Conservation (phyloP, 495 filamentous ascomycete species). For the Hyaloscypha variabilis region DNA sequence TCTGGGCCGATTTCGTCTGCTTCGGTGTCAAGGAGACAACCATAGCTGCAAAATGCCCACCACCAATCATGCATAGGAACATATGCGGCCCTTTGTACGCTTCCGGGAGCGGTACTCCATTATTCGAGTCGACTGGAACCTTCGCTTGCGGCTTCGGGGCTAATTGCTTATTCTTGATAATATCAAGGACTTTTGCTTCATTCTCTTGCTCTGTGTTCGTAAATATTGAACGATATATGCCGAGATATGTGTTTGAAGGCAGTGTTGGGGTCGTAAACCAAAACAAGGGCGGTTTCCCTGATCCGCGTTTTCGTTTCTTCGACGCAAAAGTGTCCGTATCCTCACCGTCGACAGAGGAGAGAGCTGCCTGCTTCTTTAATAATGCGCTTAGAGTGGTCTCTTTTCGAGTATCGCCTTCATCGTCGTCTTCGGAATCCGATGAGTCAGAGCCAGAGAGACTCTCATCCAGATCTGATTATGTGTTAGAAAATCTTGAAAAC, state of each 20-base stretch:
- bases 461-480: slow-evolving; percentile 67
- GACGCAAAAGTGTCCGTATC: slow-evolving; percentile 41
- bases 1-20: slow-evolving; percentile 63
- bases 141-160: slow-evolving; percentile 60
- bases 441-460: slow-evolving; percentile 84
- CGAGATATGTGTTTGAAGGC: slow-evolving; percentile 77
- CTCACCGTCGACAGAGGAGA: slow-evolving; percentile 57
- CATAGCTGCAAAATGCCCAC: slow-evolving; percentile 97
- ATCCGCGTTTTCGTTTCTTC: slow-evolving; percentile 46
- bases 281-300: slow-evolving; percentile 73
- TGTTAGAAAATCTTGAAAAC: slow-evolving; percentile 11
- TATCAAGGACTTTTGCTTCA: slow-evolving; percentile 62
- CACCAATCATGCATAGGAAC: slow-evolving; percentile 98
- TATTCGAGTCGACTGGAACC: slow-evolving; percentile 33
- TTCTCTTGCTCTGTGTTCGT: slow-evolving; percentile 67
- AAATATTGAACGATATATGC: slow-evolving; percentile 85
- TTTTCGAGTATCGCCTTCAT: slow-evolving; percentile 42
- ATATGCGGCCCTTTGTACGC: slow-evolving; percentile 72
- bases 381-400: slow-evolving; percentile 70
- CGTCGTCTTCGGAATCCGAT: slow-evolving; percentile 54
- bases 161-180: slow-evolving; percentile 74
- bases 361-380: slow-evolving; percentile 79
- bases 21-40: slow-evolving; percentile 85
- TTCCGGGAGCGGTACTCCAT: slow-evolving; percentile 50
- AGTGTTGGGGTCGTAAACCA: slow-evolving; percentile 82